A percentile compares a stretch with the other conserved stretches of the same genome.
Conservation (phyloP, 2,329 filamentous ascomycete species). For the Talaromyces pinophilus region DNA sequence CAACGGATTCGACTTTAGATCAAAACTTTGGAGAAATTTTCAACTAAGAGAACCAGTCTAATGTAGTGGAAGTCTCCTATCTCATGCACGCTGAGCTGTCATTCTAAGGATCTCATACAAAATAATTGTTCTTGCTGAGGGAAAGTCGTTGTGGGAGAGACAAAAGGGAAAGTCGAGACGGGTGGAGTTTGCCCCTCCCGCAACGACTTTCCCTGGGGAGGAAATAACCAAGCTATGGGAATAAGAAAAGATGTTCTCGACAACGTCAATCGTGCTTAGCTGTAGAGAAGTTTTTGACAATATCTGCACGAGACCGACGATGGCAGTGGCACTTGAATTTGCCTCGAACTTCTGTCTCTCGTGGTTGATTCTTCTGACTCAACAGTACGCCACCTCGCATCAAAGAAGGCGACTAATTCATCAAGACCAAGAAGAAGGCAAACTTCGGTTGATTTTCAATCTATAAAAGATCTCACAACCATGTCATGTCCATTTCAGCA, state of each 20-base stretch:
- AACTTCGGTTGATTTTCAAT: neutral
- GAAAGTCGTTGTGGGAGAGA: neutral
- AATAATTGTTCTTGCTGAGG: neutral
- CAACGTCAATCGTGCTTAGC: neutral
- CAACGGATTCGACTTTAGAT: neutral
- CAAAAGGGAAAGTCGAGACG: conserved; percentile 13
- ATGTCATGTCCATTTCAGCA: neutral
- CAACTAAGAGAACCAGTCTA: neutral
- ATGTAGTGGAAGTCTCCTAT: neutral
- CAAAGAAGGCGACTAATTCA: neutral
- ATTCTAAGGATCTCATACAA: neutral
- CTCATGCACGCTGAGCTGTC: neutral
- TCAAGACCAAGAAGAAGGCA: neutral
- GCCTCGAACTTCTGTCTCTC: neutral
- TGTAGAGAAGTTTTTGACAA: neutral
- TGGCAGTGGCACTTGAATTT: no score
- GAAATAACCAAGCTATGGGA: neutral
- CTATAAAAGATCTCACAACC: neutral
- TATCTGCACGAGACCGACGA: neutral
- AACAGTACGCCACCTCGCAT: neutral
- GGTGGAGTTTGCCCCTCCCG: conserved; percentile 7
- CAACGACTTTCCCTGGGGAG: neutral
- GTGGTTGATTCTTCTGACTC: neutral
- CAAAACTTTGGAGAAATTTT: neutral
- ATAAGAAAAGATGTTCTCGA: neutral